Evolutionary conservation across 2,329 filamentous ascomycete genomes (phyloP), one percentile per base, ranked within the genome.

Genomic region (Massarina eburnea): DNA sequence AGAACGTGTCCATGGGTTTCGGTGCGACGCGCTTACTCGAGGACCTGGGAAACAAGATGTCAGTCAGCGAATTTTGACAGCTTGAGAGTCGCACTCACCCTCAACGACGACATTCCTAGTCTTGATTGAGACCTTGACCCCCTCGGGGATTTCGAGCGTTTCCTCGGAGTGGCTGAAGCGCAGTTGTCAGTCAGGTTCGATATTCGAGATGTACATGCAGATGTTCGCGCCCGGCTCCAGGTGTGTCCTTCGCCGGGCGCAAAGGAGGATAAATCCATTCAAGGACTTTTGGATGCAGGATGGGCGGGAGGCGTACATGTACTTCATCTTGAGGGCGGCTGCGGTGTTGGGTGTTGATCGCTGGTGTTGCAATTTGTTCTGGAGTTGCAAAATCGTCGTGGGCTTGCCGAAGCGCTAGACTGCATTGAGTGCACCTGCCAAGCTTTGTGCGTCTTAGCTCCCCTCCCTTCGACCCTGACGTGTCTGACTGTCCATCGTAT

Each of bases 111-210:
- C 89, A 73, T 89, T 80, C 76, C 94, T 85, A 72, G 92, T 94
- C 84, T 96, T 96, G 83, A 99, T 99, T 79, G 81, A 76, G 79
- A 99, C 84, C 84, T 92, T 96, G 85, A 99, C 94, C 59, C 91
- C 89, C 78, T 96, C 90, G 73, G 95, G 94, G 79, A 99, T 90
- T 72, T 86, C 84, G 80, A 99, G 83, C 80, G 84, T 82, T 86
- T 99, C 92, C 81, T 92, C 83, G 74, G 90, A 95, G 85, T 96
- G 91, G 82, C 66, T 70, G 52, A 64, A 45, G 49, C 50, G 45
- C 55, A 54, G 52, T 54, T 62, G 66, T 70, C 59, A 70, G 66
- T 55, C 49, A 40, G 42, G 35, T 48, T 57, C 48, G 45, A 45
- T 41, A 44, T 50, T 50, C 41, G 30, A 39, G 27, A 46, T 45